phyloP scores from a whole-genome alignment of 2,329 filamentous ascomycete genomes.

The Fusarium ramigenum region DNA sequence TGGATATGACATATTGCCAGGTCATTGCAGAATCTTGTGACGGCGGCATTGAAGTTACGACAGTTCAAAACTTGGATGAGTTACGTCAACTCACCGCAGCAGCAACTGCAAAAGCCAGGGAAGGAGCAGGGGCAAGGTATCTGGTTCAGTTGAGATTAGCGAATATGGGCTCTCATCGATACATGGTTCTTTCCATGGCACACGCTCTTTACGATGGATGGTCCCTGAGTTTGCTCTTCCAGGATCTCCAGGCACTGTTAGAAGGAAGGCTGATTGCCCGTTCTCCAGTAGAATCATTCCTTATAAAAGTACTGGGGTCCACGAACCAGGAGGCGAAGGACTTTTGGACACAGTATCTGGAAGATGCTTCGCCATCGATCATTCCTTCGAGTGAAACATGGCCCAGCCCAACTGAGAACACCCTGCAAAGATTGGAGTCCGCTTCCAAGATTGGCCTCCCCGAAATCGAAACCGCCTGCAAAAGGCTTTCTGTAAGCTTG shows the following conservation, averaged over 20 bases:
- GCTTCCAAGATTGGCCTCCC: not conserved
- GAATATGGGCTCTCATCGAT: slow-evolving; percentile 46
- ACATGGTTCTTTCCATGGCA: slow-evolving; percentile 75
- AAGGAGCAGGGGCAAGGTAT: slow-evolving; percentile 47
- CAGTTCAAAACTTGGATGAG: slow-evolving; percentile 45
- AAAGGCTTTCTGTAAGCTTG: slow-evolving; percentile 71
- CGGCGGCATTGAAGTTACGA: slow-evolving; percentile 32
- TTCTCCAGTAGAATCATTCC: slow-evolving; percentile 60
- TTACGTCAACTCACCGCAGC: slow-evolving; percentile 49
- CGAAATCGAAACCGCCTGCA: slow-evolving; percentile 66
- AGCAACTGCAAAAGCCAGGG: slow-evolving; percentile 51
- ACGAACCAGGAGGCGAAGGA: slow-evolving; percentile 39
- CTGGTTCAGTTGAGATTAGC: slow-evolving; percentile 62
- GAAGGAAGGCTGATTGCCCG: slow-evolving; percentile 52
- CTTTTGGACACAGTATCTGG: slow-evolving; percentile 80
- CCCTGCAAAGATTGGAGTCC: slow-evolving; percentile 26
- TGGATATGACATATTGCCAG: slow-evolving; percentile 63
- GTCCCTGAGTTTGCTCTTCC: slow-evolving; percentile 79
- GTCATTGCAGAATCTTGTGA: slow-evolving; percentile 49
- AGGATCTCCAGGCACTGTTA: slow-evolving; percentile 75
- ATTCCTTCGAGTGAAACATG: slow-evolving; percentile 27
- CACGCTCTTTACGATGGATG: slow-evolving; percentile 93
- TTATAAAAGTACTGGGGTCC: slow-evolving; percentile 49
- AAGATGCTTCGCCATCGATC: slow-evolving; percentile 55
- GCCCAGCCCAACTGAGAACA: not conserved